Base-by-base conservation (phyloP, 306 rosid genomes). In the Trichosanthes truncata region DNA sequence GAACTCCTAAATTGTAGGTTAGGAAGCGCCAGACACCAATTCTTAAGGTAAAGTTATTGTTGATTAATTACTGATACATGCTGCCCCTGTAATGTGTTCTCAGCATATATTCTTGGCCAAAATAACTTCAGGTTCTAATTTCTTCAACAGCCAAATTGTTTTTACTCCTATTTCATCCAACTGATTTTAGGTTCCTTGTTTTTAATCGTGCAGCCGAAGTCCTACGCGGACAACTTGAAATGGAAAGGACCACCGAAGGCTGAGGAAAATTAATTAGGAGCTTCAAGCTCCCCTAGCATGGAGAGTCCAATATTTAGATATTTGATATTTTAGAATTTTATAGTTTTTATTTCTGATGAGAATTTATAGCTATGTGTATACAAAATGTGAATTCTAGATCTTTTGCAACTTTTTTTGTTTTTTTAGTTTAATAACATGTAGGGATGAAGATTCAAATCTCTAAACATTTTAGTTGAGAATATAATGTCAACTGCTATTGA, bases 191-290 rank as follows among this genome's bases (percentile, higher is more conserved):
- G 40, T 20, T 7, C 31, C 46, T 25, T 55, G 3, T 20, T 53
- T 13, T 25, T 18, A 67, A 53, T 46, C 26, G 83, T 86, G 83
- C 86, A 92, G 98, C 89, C 80, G 61, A 94, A 86, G 81, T 72
- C 92, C 76, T 94, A 94, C 81, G 93, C 98, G 3, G 98, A 94
- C 84, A 94, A 94, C 90, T 94, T 94, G 83, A 94, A 89, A 89
- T 92, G 96, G 93, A 94, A 94, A 90, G 98, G 97, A 40, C 91
- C 55, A 5, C 92, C 97, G 7, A 85, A 83, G 84, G 26, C 79
- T 65, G 87, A 65, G 31, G 85, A 79, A 83, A 81, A 45, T 33
- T 90, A 89, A 89, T 68, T 83, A 8, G 40, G 75, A 62, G 41
- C 21, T 62, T 14, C 21, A 62, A 33, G 41, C 26, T 0, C 23